These are phyloP conservation scores for Russula sp. DNA, from an alignment of 768 basidiomycete species.

Conservation along the genomic window DNA sequence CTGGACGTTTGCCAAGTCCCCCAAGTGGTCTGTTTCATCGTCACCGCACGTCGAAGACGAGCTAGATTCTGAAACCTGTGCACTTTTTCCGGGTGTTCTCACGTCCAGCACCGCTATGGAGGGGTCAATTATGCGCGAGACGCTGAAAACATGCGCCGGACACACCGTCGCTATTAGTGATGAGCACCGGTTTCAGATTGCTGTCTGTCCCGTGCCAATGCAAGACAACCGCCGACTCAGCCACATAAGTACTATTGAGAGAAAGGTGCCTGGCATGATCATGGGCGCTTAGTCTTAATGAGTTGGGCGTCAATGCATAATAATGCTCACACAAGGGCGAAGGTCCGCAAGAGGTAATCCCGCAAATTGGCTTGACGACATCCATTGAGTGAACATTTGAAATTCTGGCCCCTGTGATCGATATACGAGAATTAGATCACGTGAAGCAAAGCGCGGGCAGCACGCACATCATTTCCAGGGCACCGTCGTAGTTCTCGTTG, in stretches of 20 bases:
- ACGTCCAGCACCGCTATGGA: neutral
- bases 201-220: conserved; percentile 6
- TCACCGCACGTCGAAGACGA: neutral
- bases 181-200: neutral
- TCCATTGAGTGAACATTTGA: neutral
- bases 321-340: neutral
- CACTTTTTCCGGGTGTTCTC: neutral
- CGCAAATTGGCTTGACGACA: neutral
- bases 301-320: neutral
- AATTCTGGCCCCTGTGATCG: neutral
- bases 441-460: neutral
- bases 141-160: neutral
- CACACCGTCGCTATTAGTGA: conserved; percentile 6
- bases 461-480: neutral
- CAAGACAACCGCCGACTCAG: conserved; percentile 1
- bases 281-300: neutral
- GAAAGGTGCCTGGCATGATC: neutral
- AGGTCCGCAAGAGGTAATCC: neutral
- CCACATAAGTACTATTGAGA: neutral
- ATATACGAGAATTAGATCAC: neutral
- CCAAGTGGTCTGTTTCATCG: neutral
- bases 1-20: neutral
- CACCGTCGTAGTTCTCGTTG: neutral
- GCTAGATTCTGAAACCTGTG: neutral
- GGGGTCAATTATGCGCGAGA: neutral